phyloP scores from a whole-genome alignment of 2,329 filamentous ascomycete species.

The Neurospora crassa region DNA sequence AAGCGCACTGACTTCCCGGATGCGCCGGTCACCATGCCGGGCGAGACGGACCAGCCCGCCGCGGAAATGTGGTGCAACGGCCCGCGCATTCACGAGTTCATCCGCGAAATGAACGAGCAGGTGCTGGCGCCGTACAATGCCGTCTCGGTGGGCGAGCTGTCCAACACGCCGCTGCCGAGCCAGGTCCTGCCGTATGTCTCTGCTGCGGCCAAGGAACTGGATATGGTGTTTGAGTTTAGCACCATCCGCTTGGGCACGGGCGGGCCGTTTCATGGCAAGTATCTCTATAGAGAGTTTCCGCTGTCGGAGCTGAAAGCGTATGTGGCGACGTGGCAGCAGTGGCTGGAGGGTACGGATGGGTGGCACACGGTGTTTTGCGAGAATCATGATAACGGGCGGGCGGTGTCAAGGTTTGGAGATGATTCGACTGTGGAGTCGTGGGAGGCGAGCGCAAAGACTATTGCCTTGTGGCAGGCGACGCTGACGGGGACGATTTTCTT shows the following conservation, averaged over 20 bases:
- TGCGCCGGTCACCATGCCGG: constrained; percentile 41
- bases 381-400: constrained; percentile 52
- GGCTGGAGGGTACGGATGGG: constrained; percentile 40
- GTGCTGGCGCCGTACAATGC: constrained; percentile 51
- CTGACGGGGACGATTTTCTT: constrained; percentile 45
- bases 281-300: constrained; percentile 39
- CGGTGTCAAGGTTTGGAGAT: constrained; percentile 42
- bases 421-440: constrained; percentile 32
- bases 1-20: constrained; percentile 49
- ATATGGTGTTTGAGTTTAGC: constrained; percentile 59
- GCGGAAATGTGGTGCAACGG: constrained; percentile 53
- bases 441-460: constrained; percentile 39
- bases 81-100: constrained; percentile 57
- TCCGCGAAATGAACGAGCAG: constrained; percentile 52
- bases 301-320: constrained; percentile 38
- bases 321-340: constrained; percentile 37
- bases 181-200: constrained; percentile 51
- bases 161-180: constrained; percentile 45
- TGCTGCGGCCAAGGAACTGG: constrained; percentile 46
- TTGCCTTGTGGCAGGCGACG: constrained; percentile 36
- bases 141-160: constrained; percentile 62
- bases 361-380: constrained; percentile 53
- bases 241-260: constrained; percentile 51
- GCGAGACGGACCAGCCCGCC: constrained; percentile 39
- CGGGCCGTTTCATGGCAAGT: constrained; percentile 37